Percentiles rank a stretch among this genome's conserved stretches.
These are phyloP conservation scores for Ogataea chonburiensis DNA, from an alignment of 805 yeast genomes.

Conservation along the genomic window DNA sequence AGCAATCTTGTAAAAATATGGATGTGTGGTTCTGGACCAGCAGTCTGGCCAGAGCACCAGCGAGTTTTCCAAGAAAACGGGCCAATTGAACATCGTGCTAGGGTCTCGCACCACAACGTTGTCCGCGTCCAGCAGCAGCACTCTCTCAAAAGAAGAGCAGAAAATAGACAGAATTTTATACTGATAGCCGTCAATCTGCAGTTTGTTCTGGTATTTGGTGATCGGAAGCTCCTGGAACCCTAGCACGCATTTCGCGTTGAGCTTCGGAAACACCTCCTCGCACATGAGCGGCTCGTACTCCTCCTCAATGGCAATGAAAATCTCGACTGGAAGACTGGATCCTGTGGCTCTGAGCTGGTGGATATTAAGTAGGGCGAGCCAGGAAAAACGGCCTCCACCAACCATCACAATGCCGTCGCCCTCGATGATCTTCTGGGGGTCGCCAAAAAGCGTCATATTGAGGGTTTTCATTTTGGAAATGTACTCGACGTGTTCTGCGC, in stretches of 20 bases:
- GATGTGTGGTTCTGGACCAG: constrained; percentile 68
- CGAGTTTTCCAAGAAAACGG: constrained; percentile 41
- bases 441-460: constrained; percentile 37
- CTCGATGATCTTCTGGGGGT: constrained; percentile 9
- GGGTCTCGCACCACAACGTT: constrained; percentile 44
- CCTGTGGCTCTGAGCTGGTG: constrained; percentile 45
- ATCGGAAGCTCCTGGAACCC: constrained; percentile 36
- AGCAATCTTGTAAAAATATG: constrained; percentile 57
- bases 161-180: constrained; percentile 50
- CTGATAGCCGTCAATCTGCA: constrained; percentile 46
- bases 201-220: constrained; percentile 19
- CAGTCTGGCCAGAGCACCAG: constrained; percentile 67
- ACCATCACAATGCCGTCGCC: constrained; percentile 46
- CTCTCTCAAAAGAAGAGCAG: constrained; percentile 44
- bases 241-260: constrained; percentile 47
- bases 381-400: constrained; percentile 52
- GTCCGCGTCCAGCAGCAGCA: constrained; percentile 52
- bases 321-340: constrained; percentile 48
- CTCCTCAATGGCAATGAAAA: constrained; percentile 42
- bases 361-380: constrained; percentile 50
- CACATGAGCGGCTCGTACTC: constrained; percentile 51
- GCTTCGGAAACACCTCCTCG: constrained; percentile 38
- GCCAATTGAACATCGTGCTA: constrained; percentile 46
- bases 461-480: constrained; percentile 30
- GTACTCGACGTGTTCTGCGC: constrained; percentile 18